Percentiles rank a stretch among this genome's conserved stretches.
Conservation (phyloP, 352 stramenopile genomes). For the Phytophthora quininea region DNA sequence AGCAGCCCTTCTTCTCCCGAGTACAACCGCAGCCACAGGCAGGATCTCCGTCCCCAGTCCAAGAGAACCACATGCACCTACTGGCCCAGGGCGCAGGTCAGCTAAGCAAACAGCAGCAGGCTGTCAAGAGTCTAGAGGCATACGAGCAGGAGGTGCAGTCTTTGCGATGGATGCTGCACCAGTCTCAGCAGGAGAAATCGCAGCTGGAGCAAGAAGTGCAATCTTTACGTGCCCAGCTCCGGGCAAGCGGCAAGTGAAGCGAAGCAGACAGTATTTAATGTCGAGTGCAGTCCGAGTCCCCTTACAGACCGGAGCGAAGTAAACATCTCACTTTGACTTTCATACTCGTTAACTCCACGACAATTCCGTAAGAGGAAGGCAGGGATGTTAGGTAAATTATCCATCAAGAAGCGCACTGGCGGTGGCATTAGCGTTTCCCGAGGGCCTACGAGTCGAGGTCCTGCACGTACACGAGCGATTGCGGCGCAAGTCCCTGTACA, state of each 20-base stretch:
- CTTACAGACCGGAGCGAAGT: not conserved
- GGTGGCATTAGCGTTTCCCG: slow-evolving; percentile 19
- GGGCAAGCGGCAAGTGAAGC: slow-evolving; percentile 22
- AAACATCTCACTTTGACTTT: not conserved
- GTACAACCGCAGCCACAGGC: slow-evolving; percentile 34
- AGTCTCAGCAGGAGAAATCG: slow-evolving; percentile 75
- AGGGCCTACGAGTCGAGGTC: slow-evolving; percentile 75
- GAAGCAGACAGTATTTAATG: slow-evolving; percentile 34
- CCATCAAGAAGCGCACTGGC: slow-evolving; percentile 11
- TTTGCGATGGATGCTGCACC: slow-evolving; percentile 69
- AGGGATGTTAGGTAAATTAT: slow-evolving; percentile 19
- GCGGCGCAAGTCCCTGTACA: slow-evolving; percentile 67
- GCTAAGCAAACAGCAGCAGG: slow-evolving; percentile 71
- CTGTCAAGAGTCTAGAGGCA: slow-evolving; percentile 48
- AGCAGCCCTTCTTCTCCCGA: slow-evolving; percentile 53
- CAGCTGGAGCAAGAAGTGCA: slow-evolving; percentile 71
- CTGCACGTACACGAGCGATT: slow-evolving; percentile 83
- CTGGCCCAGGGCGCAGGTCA: slow-evolving; percentile 62
- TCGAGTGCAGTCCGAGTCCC: slow-evolving; percentile 18
- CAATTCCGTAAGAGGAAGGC: not conserved
- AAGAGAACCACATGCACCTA: slow-evolving; percentile 73
- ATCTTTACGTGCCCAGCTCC: slow-evolving; percentile 63
- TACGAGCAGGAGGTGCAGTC: slow-evolving; percentile 76
- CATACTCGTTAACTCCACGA: too few species aligned
- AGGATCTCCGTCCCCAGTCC: slow-evolving; percentile 6